A percentile compares a stretch with the other conserved stretches of the same genome.
Evolutionary conservation across 2,329 filamentous ascomycete species (phyloP).

Genomic region (Stenocarpella maydis): DNA sequence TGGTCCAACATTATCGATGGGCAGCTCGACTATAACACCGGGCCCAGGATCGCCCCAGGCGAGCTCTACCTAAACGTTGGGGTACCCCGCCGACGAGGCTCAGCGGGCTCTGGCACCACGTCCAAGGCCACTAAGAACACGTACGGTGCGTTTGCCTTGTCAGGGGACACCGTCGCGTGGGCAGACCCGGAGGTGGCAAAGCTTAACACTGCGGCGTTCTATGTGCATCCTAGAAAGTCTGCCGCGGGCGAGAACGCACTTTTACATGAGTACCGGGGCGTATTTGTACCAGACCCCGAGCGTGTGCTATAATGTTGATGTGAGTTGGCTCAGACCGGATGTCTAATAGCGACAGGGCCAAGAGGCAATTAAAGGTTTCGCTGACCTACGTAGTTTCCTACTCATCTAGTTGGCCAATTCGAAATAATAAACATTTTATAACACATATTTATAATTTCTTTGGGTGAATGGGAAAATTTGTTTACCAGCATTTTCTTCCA

Average conservation of each 20-base stretch:
- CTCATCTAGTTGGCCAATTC: background rate
- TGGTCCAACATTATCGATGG: slow-evolving; percentile 62
- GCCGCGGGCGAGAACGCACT: slow-evolving; percentile 48
- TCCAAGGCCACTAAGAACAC: slow-evolving; percentile 57
- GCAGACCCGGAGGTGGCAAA: slow-evolving; percentile 52
- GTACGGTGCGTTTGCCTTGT: slow-evolving; percentile 61
- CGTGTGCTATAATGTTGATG: slow-evolving; percentile 50
- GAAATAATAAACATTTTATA: background rate
- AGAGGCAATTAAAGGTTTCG: slow-evolving; percentile 17
- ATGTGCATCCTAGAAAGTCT: slow-evolving; percentile 51
- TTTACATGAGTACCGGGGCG: slow-evolving; percentile 63
- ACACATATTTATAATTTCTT: background rate
- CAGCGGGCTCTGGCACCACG: slow-evolving; percentile 56
- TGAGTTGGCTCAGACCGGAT: background rate
- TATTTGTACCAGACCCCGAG: slow-evolving; percentile 62
- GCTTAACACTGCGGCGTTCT: slow-evolving; percentile 62
- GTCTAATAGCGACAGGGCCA: slow-evolving; percentile 7
- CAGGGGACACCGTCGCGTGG: slow-evolving; percentile 64
- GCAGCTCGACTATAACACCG: slow-evolving; percentile 58
- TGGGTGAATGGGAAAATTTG: no score
- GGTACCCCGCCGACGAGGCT: slow-evolving; percentile 49
- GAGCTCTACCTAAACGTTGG: slow-evolving; percentile 55
- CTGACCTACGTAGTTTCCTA: background rate
- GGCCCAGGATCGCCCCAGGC: slow-evolving; percentile 39
- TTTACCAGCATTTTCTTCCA: background rate